phyloP scores from a whole-genome alignment of 768 basidiomycete species.

The Trametes cingulata region DNA sequence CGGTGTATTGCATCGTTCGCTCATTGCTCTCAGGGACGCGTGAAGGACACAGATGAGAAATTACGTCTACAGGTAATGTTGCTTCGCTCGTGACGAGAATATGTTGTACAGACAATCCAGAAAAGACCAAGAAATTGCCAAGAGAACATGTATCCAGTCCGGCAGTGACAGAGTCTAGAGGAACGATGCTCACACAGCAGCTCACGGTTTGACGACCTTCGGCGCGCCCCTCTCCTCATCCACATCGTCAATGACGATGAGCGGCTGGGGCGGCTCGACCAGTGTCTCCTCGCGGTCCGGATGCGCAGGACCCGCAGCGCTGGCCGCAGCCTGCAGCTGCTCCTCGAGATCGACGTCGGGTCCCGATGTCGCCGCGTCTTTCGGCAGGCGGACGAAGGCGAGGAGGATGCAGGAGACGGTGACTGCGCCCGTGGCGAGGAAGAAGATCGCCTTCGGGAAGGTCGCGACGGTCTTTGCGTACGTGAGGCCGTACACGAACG shows the following conservation, averaged over 20 bases:
- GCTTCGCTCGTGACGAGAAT: no score
- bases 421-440: constrained; percentile 47
- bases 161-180: no score
- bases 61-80: no score
- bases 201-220: constrained; percentile 13
- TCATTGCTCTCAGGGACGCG: no score
- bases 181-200: not conserved
- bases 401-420: constrained; percentile 47
- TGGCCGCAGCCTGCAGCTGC: not conserved
- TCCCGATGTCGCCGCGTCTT: not conserved
- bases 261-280: constrained; percentile 13
- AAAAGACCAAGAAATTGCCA: no score
- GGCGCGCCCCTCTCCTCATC: constrained; percentile 8
- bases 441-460: constrained; percentile 71
- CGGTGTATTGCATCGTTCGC: no score
- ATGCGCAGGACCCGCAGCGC: not conserved
- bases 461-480: constrained; percentile 70
- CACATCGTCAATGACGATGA: constrained; percentile 18
- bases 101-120: no score
- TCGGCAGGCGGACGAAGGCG: constrained; percentile 46
- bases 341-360: constrained; percentile 20
- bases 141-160: no score
- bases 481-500: constrained; percentile 69
- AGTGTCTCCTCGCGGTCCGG: constrained; percentile 21
- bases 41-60: no score